These are phyloP conservation scores for Phyllosticta paracitricarpa DNA, from an alignment of 2,329 filamentous ascomycete genomes.

Conservation along the genomic window DNA sequence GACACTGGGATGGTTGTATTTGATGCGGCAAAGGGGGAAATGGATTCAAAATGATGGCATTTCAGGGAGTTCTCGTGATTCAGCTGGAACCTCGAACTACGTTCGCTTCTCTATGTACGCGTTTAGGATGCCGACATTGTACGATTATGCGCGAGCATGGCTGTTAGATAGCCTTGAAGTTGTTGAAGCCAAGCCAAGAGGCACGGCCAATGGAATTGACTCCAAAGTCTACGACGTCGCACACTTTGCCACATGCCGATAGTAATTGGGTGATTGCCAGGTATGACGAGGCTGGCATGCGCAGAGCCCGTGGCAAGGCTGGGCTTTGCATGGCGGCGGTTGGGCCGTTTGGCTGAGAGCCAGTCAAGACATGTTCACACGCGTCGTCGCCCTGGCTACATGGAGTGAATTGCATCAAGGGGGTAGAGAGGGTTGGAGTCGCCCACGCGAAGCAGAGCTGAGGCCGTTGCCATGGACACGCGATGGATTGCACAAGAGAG, in stretches of 20 bases:
- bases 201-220: not conserved
- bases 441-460: not conserved
- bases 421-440: not conserved
- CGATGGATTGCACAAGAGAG: not conserved
- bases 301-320: not conserved
- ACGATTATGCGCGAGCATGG: not conserved
- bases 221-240: not conserved
- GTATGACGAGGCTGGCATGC: not conserved
- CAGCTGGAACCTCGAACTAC: slow-evolving; percentile 1
- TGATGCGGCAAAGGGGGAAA: not conserved
- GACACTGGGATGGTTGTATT: not conserved
- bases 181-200: slow-evolving; percentile 6
- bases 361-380: not conserved
- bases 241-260: not conserved
- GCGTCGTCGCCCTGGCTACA: not conserved
- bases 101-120: slow-evolving; percentile 3
- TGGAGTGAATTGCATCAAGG: not conserved
- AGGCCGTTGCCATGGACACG: not conserved
- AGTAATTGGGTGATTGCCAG: not conserved
- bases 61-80: slow-evolving; percentile 7
- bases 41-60: slow-evolving; percentile 6
- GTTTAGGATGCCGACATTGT: not conserved
- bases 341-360: not conserved
- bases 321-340: not conserved
- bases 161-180: not conserved